Base-by-base conservation (phyloP, 257 asterid genomes). In the Penstemon newberryi region DNA sequence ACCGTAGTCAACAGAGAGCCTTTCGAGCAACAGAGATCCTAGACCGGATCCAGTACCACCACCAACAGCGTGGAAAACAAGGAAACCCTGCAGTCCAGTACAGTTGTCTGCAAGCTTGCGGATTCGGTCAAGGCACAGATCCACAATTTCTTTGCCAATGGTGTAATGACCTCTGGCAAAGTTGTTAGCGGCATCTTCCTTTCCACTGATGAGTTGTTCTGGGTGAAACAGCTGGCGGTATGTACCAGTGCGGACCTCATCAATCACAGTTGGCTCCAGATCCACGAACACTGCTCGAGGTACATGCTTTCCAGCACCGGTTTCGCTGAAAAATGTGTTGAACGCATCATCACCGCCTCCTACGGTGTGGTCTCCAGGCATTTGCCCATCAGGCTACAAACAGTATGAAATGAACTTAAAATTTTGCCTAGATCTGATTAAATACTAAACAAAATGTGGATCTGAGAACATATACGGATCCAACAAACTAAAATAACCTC, bases 161-260 rank as follows among this genome's bases (percentile, higher is more conserved):
- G 88, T 83, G 62, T 83, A 83, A 73, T 83, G 88, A n/a, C 88
- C 88, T 13, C 88, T 63, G 60, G 88, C 88, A 70, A 83, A 83
- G 78, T 83, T 83, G 79, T 83, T 83, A 62, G 88, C 88, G 0
- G 88, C 88, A 47, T 83, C 88, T 58, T 83, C 88, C 50, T 83
- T 83, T 18, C 89, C 89, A 43, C 82, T 78, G 80, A 83, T 83
- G 11, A 83, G 85, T 60, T 83, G 88, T 45, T 83, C 88, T 0
- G 88, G 88, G 72, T 83, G 86, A 74, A 83, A 83, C 4, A 83
- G 80, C 75, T 83, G 88, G 8, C 88, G 88, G 83, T 83, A 83
- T 1, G 86, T 66, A 6, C 89, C 89, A 0, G 89, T 80, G 43
- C 89, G 82, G 0, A 83, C 89, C 77, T 83, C 89, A 56, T 83